Percentiles rank a stretch among this genome's conserved stretches.
Evolutionary conservation across 805 yeast species (phyloP).

Genomic region (Sugiyamaella smithiae): DNA sequence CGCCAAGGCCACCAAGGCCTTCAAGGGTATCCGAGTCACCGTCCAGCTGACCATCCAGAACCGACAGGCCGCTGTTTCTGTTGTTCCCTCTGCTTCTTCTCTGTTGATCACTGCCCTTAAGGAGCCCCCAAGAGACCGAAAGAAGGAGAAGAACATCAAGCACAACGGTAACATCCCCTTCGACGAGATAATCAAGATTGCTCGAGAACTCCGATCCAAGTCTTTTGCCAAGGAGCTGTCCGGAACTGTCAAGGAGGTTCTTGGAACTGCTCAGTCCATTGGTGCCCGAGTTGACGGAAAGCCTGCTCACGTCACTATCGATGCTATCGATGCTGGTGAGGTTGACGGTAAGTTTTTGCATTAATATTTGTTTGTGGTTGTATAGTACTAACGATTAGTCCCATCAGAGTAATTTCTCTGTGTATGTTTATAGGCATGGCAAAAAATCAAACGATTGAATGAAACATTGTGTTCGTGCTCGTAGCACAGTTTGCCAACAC

Average conservation of each 20-base stretch:
- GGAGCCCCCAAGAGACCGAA: slow-evolving; percentile 99
- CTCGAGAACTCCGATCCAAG: slow-evolving; percentile 96
- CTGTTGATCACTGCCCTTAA: slow-evolving; percentile 98
- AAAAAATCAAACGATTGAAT: slow-evolving; percentile 7
- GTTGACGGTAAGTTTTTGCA: slow-evolving; percentile 53
- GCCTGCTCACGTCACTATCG: slow-evolving; percentile 99
- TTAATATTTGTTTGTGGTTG: slow-evolving; percentile 14
- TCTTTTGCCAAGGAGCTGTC: slow-evolving; percentile 97
- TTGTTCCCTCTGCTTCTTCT: slow-evolving; percentile 99
- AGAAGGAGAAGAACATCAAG: slow-evolving; percentile 99
- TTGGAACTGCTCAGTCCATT: slow-evolving; percentile 99
- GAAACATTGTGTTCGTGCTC: slow-evolving; percentile 1
- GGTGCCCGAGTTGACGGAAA: slow-evolving; percentile 99
- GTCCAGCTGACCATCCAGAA: slow-evolving; percentile 98
- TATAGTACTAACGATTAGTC: slow-evolving; percentile 6
- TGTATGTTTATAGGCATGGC: slow-evolving; percentile 16
- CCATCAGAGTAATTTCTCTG: slow-evolving; percentile 24
- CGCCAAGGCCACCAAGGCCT: slow-evolving; percentile 98
- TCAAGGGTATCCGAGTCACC: slow-evolving; percentile 99
- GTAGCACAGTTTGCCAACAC: slow-evolving; percentile 73
- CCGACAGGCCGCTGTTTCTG: slow-evolving; percentile 99
- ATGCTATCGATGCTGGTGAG: slow-evolving; percentile 97
- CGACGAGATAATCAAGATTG: slow-evolving; percentile 94
- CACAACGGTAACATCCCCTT: slow-evolving; percentile 98
- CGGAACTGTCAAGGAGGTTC: slow-evolving; percentile 96